phyloP scores from a whole-genome alignment of 2,329 filamentous ascomycete species.

The Sclerotiophoma versabilis region DNA sequence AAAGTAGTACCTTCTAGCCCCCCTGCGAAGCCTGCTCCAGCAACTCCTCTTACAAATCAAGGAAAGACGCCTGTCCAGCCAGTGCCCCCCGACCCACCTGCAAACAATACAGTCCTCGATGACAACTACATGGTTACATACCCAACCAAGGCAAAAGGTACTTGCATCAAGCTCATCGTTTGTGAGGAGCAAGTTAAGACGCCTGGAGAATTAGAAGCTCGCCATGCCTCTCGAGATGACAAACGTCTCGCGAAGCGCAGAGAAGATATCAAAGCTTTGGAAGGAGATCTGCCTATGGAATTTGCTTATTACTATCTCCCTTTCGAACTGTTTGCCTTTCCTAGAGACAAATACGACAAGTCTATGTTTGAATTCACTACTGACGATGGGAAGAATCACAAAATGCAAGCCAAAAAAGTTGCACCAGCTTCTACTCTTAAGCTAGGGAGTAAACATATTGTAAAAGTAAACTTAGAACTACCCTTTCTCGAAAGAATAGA shows the following conservation, averaged over 20 bases:
- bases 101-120: background rate
- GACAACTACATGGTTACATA: background rate
- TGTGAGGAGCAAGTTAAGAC: background rate
- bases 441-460: background rate
- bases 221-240: background rate
- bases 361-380: background rate
- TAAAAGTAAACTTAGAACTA: background rate
- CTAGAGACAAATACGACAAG: background rate
- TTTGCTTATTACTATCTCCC: background rate
- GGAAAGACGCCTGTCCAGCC: no score
- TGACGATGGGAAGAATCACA: background rate
- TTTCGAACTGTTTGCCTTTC: background rate
- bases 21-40: no score
- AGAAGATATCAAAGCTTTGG: background rate
- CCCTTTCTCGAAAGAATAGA: background rate
- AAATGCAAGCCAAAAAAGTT: background rate
- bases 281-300: background rate
- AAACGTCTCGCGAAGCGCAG: background rate
- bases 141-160: background rate
- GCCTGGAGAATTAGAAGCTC: background rate
- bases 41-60: no score
- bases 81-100: background rate
- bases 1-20: no score
- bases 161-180: background rate
- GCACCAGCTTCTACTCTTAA: background rate